A percentile compares a stretch with the other conserved stretches of the same genome.
These are phyloP conservation scores for Hymenoscyphus linearis DNA, from an alignment of 2,329 filamentous ascomycete genomes.

Conservation along the genomic window DNA sequence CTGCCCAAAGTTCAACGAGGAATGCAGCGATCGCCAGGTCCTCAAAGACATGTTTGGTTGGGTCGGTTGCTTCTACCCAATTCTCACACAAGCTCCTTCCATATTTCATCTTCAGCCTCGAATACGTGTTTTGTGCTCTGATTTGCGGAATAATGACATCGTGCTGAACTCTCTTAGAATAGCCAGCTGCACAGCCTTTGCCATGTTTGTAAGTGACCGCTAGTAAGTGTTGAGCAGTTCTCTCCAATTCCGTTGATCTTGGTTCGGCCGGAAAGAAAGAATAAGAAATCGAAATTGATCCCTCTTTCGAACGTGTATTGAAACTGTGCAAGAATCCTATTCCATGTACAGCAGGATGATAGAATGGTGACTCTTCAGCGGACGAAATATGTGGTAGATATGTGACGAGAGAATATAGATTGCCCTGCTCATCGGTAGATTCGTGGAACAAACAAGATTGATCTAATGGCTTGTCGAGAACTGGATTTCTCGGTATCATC, in stretches of 20 bases:
- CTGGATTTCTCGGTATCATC: slow-evolving; percentile 76
- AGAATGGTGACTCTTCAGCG: slow-evolving; percentile 69
- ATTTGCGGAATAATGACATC: slow-evolving; percentile 75
- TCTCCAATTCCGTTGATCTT: slow-evolving; percentile 45
- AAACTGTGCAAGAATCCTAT: slow-evolving; percentile 74
- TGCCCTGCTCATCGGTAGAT: slow-evolving; percentile 24
- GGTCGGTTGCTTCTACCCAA: slow-evolving; percentile 86
- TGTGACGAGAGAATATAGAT: slow-evolving; percentile 54
- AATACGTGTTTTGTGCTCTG: slow-evolving; percentile 76
- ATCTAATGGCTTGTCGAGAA: slow-evolving; percentile 67
- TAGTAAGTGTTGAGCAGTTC: slow-evolving; percentile 66
- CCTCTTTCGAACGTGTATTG: slow-evolving; percentile 38
- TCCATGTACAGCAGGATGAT: slow-evolving; percentile 72
- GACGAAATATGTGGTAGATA: slow-evolving; percentile 69
- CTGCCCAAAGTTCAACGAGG: slow-evolving; percentile 82
- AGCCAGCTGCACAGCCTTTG: slow-evolving; percentile 57
- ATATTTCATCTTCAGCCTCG: slow-evolving; percentile 72
- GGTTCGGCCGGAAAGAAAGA: slow-evolving; percentile 41
- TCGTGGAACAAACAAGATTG: slow-evolving; percentile 78
- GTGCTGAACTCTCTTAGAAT: slow-evolving; percentile 78
- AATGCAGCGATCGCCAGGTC: slow-evolving; percentile 89
- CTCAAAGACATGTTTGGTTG: slow-evolving; percentile 90
- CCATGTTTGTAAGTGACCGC: slow-evolving; percentile 69
- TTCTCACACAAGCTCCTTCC: slow-evolving; percentile 62
- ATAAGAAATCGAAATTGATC: slow-evolving; percentile 56